Base-by-base conservation (phyloP, 768 basidiomycete genomes). In the Suillus variegatus region DNA sequence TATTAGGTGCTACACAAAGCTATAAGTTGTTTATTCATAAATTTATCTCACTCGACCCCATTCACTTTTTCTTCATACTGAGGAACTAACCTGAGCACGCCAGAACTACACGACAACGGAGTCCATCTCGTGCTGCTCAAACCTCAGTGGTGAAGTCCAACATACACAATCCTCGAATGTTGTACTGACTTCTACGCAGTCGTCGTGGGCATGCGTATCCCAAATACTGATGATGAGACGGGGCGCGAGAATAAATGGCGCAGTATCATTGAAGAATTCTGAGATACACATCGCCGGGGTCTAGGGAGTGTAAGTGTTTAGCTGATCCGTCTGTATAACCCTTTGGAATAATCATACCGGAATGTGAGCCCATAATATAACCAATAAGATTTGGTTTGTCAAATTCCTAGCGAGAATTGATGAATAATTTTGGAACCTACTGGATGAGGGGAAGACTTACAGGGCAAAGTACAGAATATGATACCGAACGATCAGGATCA, bases 161-260 rank as follows among this genome's bases (percentile, higher is more conserved):
- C 52, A 54, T 18, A 10, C 28, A 32, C 52, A 54, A 32, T 54
- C 52, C 9, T 28, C 28, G 18, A 54, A 54, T 16, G 28, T 18
- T 10, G 16, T 32, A 16, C 51, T 52, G 16, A 32, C 28, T 16
- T 54, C 28, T 6, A 28, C 8, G 28, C 52, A 54, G 7, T 54
- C 2, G 5, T 54, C 52, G 1, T 32, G 16, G 16, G 52, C 52
- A 20, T 54, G 52, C 2, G 52, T 54, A 32, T 54, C 52, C 52
- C 52, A 54, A 54, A 54, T 28, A 54, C 52, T 32, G 52, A 54
- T 32, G 18, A 54, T 54, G 8, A 54, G 52, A 54, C 52, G 52
- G 52, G 52, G 52, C 0, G 52, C 52, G 18, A 54, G 52, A 54
- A 54, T 54, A 32, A 54, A 54, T 12, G 52, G 52, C 9, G 9